Evolutionary conservation across 2,329 filamentous ascomycete species (phyloP), one percentile per base, ranked within the genome.

Genomic region (Cercospora citrullina): DNA sequence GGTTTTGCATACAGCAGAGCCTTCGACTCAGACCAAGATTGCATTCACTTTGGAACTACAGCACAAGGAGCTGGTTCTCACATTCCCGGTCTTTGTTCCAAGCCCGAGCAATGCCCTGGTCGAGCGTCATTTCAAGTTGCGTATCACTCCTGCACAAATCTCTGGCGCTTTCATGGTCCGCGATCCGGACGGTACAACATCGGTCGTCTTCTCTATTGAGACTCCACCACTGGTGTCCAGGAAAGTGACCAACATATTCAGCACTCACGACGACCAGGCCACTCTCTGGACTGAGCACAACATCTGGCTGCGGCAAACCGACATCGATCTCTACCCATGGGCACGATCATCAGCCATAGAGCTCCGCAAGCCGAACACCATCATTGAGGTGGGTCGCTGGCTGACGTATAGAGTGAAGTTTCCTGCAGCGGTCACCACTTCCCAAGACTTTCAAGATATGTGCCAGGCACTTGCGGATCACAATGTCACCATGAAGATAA

Each of bases 381-480:
- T 87, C 10, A 86, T 91, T 68, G 87, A 91, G 73, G 85, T 89
- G 69, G 88, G 85, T 81, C 77, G 77, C 45, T 91, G 89, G 89
- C 88, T 86, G 16, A 85, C 84, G 0, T 89, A 89, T 73, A 79
- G 81, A 5, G 77, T 90, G 10, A 80, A 78, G 0, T 85, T 89
- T 60, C 71, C 79, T 21, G 26, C 57, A 12, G 60, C 33, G 3
- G 53, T 60, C 6, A 61, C 69, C 8, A 42, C 60, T 9, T 70
- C 71, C 5, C 42, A 5, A 14, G 63, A 67, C 1, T 75, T 76
- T 55, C 53, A 70, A 12, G 73, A 75, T n/a, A 79, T 81, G 0
- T 79, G 82, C 58, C 76, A 80, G 8, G 86, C 86, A 1, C 81
- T 97, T 0, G 81, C 83, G 10, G 91, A 96, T 70, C 91, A 91